Evolutionary conservation across 2,329 filamentous ascomycete genomes (phyloP).

Genomic region (Pseudogymnoascus sp.): DNA sequence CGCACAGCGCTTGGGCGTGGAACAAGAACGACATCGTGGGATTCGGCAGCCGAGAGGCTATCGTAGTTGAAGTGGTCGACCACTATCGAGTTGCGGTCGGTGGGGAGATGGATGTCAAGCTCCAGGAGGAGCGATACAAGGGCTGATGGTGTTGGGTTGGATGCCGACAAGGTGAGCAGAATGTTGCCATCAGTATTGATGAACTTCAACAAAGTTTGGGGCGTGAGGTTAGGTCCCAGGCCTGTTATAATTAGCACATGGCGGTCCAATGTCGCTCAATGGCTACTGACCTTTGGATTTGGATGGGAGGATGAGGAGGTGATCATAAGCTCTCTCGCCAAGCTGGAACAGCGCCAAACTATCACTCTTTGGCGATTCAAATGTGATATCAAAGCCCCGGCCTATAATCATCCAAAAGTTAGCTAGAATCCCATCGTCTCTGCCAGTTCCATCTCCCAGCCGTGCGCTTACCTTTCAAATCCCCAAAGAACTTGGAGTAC

Average conservation of each 20-base stretch:
- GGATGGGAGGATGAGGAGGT: conserved; percentile 78
- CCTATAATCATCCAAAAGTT: conserved; percentile 38
- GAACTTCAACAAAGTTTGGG: conserved; percentile 81
- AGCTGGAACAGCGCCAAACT: conserved; percentile 71
- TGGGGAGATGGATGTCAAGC: conserved; percentile 79
- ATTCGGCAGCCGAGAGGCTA: conserved; percentile 61
- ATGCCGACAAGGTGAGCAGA: conserved; percentile 72
- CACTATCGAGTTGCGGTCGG: conserved; percentile 74
- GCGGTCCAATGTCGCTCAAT: conserved; percentile 1
- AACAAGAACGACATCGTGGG: conserved; percentile 81
- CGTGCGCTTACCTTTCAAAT: conserved; percentile 54
- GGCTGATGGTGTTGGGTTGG: conserved; percentile 59
- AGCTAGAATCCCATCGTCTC: neutral
- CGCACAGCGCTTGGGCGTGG: conserved; percentile 58
- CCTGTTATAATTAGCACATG: conserved; percentile 38
- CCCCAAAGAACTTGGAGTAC: conserved; percentile 74
- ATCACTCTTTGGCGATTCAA: conserved; percentile 76
- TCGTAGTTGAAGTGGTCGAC: conserved; percentile 98
- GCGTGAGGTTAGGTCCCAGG: conserved; percentile 79
- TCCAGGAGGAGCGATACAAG: conserved; percentile 75
- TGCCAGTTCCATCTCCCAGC: neutral
- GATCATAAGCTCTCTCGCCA: conserved; percentile 83
- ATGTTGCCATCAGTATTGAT: conserved; percentile 88
- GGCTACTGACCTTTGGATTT: conserved; percentile 71
- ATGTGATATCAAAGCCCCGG: conserved; percentile 72